phyloP scores from a whole-genome alignment of 441 rosid genomes.

The Pelargonium citronellum region DNA sequence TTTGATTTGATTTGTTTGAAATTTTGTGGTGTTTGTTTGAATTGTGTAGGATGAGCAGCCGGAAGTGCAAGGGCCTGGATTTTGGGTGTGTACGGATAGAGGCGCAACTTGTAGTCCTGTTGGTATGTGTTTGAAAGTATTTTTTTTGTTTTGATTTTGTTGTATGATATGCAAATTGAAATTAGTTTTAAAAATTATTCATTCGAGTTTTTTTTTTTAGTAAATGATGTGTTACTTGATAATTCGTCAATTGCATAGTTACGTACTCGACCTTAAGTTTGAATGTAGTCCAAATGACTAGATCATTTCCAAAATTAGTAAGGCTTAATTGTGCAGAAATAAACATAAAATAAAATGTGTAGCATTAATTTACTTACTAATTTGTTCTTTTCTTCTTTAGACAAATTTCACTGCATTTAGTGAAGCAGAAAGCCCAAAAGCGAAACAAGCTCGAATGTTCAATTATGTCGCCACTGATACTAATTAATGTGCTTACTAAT shows the following conservation, averaged over 20 bases:
- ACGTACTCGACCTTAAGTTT: neutral
- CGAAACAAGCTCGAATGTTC: neutral
- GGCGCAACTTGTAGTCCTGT: constrained; percentile 87
- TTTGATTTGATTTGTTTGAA: too few relatives aligned
- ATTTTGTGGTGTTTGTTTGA: neutral
- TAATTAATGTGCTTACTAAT: neutral
- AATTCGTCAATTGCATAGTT: neutral
- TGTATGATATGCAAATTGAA: too few relatives aligned
- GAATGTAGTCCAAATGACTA: neutral
- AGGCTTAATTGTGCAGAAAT: neutral
- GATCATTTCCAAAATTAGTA: neutral
- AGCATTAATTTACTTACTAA: neutral
- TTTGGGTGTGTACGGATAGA: constrained; percentile 70
- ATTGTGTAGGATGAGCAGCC: constrained; percentile 80
- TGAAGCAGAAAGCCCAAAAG: neutral
- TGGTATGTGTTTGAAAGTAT: constrained; percentile 31
- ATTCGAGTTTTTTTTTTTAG: too few relatives aligned
- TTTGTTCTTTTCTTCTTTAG: neutral
- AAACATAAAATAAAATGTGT: neutral
- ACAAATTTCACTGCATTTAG: neutral
- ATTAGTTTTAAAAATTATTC: too few relatives aligned
- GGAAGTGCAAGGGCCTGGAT: constrained; percentile 88
- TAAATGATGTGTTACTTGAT: too few relatives aligned
- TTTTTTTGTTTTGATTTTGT: neutral
- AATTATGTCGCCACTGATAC: neutral